These are phyloP conservation scores for Lanmaoa pseudosensibilis DNA, from an alignment of 768 basidiomycete genomes.

Conservation along the genomic window DNA sequence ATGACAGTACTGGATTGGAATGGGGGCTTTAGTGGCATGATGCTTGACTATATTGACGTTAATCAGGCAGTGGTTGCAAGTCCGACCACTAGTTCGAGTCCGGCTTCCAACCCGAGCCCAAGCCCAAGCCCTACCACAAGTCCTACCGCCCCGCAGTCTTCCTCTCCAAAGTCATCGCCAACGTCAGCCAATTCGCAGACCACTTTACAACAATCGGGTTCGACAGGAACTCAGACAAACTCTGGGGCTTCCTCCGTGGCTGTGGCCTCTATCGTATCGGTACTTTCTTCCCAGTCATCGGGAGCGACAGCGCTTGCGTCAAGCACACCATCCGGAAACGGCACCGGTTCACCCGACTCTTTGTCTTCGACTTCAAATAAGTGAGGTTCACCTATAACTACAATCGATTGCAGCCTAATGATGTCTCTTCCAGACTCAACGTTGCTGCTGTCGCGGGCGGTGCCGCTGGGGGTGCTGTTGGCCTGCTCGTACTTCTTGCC, in stretches of 20 bases:
- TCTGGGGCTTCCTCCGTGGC: background rate
- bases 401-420: background rate
- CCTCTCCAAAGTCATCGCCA: slow-evolving; percentile 4
- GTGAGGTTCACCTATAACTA: slow-evolving; percentile 6
- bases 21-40: slow-evolving; percentile 28
- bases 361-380: slow-evolving; percentile 4
- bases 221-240: background rate
- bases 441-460: slow-evolving; percentile 18
- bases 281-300: slow-evolving; percentile 3
- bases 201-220: background rate
- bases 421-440: slow-evolving; percentile 7
- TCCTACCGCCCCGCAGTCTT: slow-evolving; percentile 4
- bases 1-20: slow-evolving; percentile 30
- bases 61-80: slow-evolving; percentile 21
- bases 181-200: background rate
- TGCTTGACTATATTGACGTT: slow-evolving; percentile 29
- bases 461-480: slow-evolving; percentile 17
- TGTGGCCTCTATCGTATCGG: slow-evolving; percentile 1
- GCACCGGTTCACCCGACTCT: background rate
- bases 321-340: slow-evolving; percentile 10
- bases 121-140: background rate
- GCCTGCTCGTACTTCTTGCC: slow-evolving; percentile 16
- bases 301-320: slow-evolving; percentile 12
- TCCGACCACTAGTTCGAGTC: background rate
- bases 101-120: background rate